These are phyloP conservation scores for Xenoacremonium recifei DNA, from an alignment of 2,329 filamentous ascomycete genomes.

Conservation along the genomic window DNA sequence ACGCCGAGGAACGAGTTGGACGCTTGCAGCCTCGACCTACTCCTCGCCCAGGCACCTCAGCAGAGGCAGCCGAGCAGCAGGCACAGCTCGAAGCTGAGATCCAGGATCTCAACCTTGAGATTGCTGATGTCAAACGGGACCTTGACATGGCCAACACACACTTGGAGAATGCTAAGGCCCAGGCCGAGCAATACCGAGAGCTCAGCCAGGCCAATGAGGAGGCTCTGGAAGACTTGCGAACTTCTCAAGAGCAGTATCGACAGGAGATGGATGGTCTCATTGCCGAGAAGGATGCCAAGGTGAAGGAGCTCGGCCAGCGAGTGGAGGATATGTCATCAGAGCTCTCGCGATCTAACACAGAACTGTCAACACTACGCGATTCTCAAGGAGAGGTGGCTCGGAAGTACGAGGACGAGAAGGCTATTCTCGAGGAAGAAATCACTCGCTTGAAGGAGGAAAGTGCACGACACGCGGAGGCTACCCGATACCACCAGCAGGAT, in stretches of 20 bases:
- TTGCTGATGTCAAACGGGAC: constrained; percentile 83
- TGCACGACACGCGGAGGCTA: constrained; percentile 74
- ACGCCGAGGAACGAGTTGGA: constrained; percentile 82
- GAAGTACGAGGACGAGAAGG: constrained; percentile 79
- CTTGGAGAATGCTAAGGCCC: constrained; percentile 74
- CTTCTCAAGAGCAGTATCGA: constrained; percentile 82
- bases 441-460: constrained; percentile 79
- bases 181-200: constrained; percentile 83
- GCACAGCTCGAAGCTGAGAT: constrained; percentile 58
- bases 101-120: constrained; percentile 79
- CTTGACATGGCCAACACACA: constrained; percentile 79
- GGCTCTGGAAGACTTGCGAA: constrained; percentile 73
- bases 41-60: constrained; percentile 49
- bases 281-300: constrained; percentile 73
- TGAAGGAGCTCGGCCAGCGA: constrained; percentile 79
- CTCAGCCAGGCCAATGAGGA: constrained; percentile 89
- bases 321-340: constrained; percentile 82
- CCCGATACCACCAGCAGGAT: constrained; percentile 85
- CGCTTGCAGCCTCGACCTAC: constrained; percentile 79
- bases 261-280: constrained; percentile 78
- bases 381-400: constrained; percentile 72
- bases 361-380: constrained; percentile 77
- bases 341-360: constrained; percentile 75
- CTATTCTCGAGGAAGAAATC: constrained; percentile 74
- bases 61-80: constrained; percentile 45